Base-by-base conservation (phyloP, 2,329 filamentous ascomycete species). In the Fusarium buharicum region DNA sequence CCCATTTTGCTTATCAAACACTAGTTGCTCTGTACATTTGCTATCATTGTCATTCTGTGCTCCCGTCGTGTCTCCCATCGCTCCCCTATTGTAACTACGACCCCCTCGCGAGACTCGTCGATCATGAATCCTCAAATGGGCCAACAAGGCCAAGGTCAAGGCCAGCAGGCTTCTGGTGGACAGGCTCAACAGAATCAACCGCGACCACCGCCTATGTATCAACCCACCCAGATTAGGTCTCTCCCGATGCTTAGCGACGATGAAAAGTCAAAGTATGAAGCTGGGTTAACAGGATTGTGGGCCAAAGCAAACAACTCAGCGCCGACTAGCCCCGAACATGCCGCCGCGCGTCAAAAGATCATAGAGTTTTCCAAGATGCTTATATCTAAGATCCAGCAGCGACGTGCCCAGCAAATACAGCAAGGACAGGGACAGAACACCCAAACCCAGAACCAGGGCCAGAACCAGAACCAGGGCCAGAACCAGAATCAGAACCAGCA, bases 351-450 rank as follows among this genome's bases (percentile, higher is more conserved):
- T 61, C 79, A 80, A 36, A 88, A 87, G 74, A 83, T 89, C 18
- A 72, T 76, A 7, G 85, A 88, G 9, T 89, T 89, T 69, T 85
- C 86, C 0, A 79, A 79, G 38, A 86, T 85, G 73, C 78, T 89
- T 3, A 73, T 79, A 4, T 73, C 72, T 0, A 88, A 86, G 72
- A 78, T 86, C 6, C 78, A 82, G 47, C 70, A 72, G 46, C 72
- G 77, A 16, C 72, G 77, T 27, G 67, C 65, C 2, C 76, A 77
- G 45, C 72, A 74, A 9, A 73, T 74, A 53, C 69, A 70, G 48
- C 27, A 28, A 28, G 12, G 55, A 50, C 61, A 50, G 51, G 69
- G 63, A 47, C 70, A 60, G 50, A 66, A 67, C 65, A 24, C 4
- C 8, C 59, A 28, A 13, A 28, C 10, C 27, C 27, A 28, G 11